Evolutionary conservation across 2,329 filamentous ascomycete species (phyloP).

Genomic region (Talaromyces sp.): DNA sequence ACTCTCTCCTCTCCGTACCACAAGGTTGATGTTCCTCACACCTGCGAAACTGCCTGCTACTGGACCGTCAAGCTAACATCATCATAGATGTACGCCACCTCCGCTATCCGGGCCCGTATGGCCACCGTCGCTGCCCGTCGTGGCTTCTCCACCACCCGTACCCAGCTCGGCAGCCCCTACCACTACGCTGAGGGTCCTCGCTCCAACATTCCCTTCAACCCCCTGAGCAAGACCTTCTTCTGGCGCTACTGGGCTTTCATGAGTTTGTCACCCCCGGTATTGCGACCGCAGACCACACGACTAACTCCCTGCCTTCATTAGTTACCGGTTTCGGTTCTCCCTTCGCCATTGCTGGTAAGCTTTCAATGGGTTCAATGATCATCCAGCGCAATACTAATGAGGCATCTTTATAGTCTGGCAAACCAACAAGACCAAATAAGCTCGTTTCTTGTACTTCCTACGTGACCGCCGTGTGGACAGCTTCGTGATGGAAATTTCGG

Average conservation of each 20-base stretch:
- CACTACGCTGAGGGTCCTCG: constrained; percentile 97
- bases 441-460: constrained; percentile 18
- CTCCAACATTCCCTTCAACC: constrained; percentile 96
- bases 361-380: constrained; percentile 2
- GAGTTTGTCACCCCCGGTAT: constrained; percentile 52
- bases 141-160: constrained; percentile 88
- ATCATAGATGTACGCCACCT: constrained; percentile 74
- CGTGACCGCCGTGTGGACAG: constrained; percentile 23
- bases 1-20: constrained; percentile 26
- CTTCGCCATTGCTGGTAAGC: constrained; percentile 67
- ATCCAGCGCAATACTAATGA: constrained; percentile 26
- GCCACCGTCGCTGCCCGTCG: constrained; percentile 79
- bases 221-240: constrained; percentile 82
- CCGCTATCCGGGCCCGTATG: constrained; percentile 63
- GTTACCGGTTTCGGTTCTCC: constrained; percentile 62
- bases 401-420: constrained; percentile 60
- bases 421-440: constrained; percentile 63
- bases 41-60: constrained; percentile 43
- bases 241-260: constrained; percentile 82
- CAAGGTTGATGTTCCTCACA: constrained; percentile 34
- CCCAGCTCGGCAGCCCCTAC: constrained; percentile 86
- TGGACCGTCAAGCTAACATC: constrained; percentile 18
- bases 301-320: constrained; percentile 47
- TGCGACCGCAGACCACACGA: constrained; percentile 7
- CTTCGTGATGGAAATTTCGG: constrained; percentile 24